phyloP scores from a whole-genome alignment of 169 alveolate genomes.

The Perkinsus olseni region DNA sequence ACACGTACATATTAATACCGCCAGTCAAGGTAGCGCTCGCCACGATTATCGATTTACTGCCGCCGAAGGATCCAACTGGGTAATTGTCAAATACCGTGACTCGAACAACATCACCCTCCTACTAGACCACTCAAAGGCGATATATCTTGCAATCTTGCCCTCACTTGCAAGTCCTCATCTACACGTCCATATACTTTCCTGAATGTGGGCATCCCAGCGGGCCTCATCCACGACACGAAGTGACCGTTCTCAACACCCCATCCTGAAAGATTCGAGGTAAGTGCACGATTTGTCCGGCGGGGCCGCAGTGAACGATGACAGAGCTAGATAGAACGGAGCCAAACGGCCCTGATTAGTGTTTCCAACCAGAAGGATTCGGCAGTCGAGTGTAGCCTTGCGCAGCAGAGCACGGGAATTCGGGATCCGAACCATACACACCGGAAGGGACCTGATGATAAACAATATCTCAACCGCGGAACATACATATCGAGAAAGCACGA shows the following conservation, averaged over 20 bases:
- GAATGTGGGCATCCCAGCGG: slow-evolving; percentile 17
- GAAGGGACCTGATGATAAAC: neutral
- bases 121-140: neutral
- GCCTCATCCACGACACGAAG: slow-evolving; percentile 32
- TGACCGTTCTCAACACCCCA: slow-evolving; percentile 26
- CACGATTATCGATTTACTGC: slow-evolving; percentile 20
- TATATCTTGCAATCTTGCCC: neutral
- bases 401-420: neutral
- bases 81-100: slow-evolving; percentile 16
- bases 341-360: neutral
- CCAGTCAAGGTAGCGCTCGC: slow-evolving; percentile 27
- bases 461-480: too few species aligned
- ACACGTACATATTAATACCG: slow-evolving; percentile 18
- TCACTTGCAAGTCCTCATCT: neutral
- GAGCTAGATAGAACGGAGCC: too few species aligned
- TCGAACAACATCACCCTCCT: slow-evolving; percentile 10
- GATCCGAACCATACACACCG: neutral
- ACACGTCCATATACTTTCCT: slow-evolving; percentile 25
- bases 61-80: slow-evolving; percentile 18
- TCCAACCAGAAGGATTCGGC: neutral
- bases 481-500: too few species aligned
- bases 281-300: too few species aligned
- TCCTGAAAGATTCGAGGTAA: neutral
- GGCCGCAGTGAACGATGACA: too few species aligned
- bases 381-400: neutral